Base-by-base conservation (phyloP, 148 eudicot genomes). In the Diospyros kaki region DNA sequence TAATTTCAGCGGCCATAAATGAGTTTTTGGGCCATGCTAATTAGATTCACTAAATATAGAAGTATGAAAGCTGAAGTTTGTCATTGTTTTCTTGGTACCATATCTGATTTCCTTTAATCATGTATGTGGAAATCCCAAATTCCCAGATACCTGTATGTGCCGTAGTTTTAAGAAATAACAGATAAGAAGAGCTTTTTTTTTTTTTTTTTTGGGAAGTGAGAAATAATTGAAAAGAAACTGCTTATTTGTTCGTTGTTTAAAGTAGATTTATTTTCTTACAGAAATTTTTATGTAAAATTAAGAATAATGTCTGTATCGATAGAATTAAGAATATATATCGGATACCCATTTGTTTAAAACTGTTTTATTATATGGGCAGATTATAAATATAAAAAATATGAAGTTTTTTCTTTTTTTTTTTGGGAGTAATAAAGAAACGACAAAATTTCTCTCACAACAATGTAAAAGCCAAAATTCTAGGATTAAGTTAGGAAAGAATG, bases 361-460 rank as follows among this genome's bases (percentile, higher is more conserved):
- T 28, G 28, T 0, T 28, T 28, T 28, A 28, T 28, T 28, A 28
- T 28, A 28, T 28, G 28, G 28, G 28, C 28, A 28, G 28, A 0
- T 28, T 28, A 28, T 0, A 28, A 28, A 28, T 28, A 28, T 28
- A 0, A 28, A 28, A 28, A 28, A 28, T 28, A 28, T 28, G 28
- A 28, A 28, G 28, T 28, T 28, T 28, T 28, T 28, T 28, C 28
- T 28, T 28, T 0, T 28, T 28, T 28, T 28, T 28, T 4, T 4
- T 4, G 52, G 52, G 1, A 48, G 52, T 48, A 8, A 48, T 48
- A 8, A 51, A 9, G 43, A 51, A 68, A 50, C 42, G 71, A 56
- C 71, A 68, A 68, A 68, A 18, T 18, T 51, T 10, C 71, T 48
- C 71, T 68, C 2, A 68, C 28, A 68, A 17, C 42, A 56, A 68